Evolutionary conservation across 169 alveolate species (phyloP).

Genomic region (Cryptosporidium sp.): DNA sequence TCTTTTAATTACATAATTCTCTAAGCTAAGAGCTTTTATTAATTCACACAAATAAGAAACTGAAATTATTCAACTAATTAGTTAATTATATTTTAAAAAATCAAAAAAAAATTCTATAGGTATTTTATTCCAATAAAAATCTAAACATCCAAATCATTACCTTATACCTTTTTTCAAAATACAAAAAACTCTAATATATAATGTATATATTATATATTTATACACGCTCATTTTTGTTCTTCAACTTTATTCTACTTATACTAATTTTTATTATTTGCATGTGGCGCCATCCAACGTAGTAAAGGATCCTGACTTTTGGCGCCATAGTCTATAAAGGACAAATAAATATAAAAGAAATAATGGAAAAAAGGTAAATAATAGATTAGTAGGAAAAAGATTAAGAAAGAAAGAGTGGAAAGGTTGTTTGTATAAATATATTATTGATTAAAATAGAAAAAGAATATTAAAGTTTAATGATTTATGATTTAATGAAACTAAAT

Average conservation of each 20-base stretch:
- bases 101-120: too few relatives aligned
- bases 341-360: neutral
- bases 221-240: neutral
- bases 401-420: too few relatives aligned
- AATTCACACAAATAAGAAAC: neutral
- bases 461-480: neutral
- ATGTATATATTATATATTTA: too few relatives aligned
- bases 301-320: neutral
- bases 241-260: neutral
- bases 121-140: too few relatives aligned
- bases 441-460: neutral
- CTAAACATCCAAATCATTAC: too few relatives aligned
- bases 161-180: too few relatives aligned
- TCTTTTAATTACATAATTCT: neutral
- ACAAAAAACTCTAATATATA: neutral
- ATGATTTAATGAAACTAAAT: neutral
- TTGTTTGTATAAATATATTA: too few relatives aligned
- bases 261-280: neutral
- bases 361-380: neutral
- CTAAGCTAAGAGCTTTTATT: neutral
- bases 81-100: too few relatives aligned
- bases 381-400: neutral
- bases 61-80: too few relatives aligned
- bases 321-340: constrained; percentile 6
- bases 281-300: neutral